Evolutionary conservation across 257 asterid species (phyloP).

Genomic region (Forsythia suspensa): DNA sequence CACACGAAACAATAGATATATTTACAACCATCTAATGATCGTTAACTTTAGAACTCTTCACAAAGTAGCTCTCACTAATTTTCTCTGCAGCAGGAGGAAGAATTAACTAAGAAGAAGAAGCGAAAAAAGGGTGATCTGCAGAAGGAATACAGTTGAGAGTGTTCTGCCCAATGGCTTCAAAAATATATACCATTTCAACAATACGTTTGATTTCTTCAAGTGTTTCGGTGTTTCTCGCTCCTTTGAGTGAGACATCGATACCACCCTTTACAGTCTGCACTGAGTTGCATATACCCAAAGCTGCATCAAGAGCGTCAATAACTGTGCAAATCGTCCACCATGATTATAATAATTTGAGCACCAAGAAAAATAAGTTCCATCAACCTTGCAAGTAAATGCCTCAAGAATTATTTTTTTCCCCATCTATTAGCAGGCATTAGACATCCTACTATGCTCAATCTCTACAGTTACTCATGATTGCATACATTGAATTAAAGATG

Average conservation of each 20-base stretch:
- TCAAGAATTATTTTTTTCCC: neutral
- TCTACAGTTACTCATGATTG: neutral
- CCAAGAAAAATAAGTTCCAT: neutral
- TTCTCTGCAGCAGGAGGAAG: neutral
- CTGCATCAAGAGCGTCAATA: slow-evolving; percentile 61
- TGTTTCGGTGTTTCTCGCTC: slow-evolving; percentile 56
- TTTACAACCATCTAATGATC: neutral
- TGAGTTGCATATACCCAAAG: slow-evolving; percentile 49
- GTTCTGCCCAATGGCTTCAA: slow-evolving; percentile 12
- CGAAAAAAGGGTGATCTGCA: neutral
- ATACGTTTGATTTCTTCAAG: slow-evolving; percentile 70
- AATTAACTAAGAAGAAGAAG: neutral
- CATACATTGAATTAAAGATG: neutral
- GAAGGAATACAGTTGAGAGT: neutral
- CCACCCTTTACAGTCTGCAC: slow-evolving; percentile 65
- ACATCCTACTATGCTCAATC: neutral
- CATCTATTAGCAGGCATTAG: too few relatives aligned
- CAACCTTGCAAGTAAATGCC: neutral
- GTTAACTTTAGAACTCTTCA: neutral
- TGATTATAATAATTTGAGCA: slow-evolving; percentile 23
- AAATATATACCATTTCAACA: slow-evolving; percentile 66
- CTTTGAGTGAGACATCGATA: slow-evolving; percentile 42
- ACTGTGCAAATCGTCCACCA: slow-evolving; percentile 39
- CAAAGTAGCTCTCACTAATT: neutral
- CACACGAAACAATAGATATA: neutral